Evolutionary conservation across 2,329 filamentous ascomycete genomes (phyloP), one percentile per base, ranked within the genome.

Genomic region (Waltergamsia citrina): DNA sequence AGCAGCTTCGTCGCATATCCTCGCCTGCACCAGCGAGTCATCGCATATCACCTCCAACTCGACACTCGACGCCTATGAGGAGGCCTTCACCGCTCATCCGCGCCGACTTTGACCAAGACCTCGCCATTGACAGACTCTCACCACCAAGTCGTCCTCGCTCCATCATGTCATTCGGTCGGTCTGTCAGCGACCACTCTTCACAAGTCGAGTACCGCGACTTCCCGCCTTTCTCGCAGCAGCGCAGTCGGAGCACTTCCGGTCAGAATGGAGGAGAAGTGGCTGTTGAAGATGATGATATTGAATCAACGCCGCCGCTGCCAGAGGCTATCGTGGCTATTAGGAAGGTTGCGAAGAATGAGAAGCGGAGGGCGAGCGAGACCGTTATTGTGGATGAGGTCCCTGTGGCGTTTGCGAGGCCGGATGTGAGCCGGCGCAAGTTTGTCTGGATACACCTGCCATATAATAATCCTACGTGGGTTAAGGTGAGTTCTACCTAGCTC

Each of bases 391-490:
- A 56, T 10, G 50, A 54, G 12, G 40, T 45, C 7, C 46, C 49
- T 0, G 39, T 47, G 23, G 47, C 51, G 20, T 54, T 60, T 42
- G 36, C 43, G 8, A 56, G 49, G 35, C 57, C 57, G 2, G 46
- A 54, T 25, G 44, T 51, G 3, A 46, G 50, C 23, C 42, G 48
- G 3, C 60, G 66, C 17, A 72, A 67, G 46, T 74, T 74, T 42
- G 63, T 69, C 43, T 76, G 72, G 71, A 62, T 75, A 30, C 71
- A 76, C 48, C 42, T 72, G 14, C 67, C 71, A 0, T 74, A 65
- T 19, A 75, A 69, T 7, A 74, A 75, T 33, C 69, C 71, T 0
- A 60, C 65, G 0, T 76, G 71, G 71, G 71, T 74, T 3, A 71
- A 69, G 56, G 69, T 70, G 45, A 39, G 53, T 12, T 21, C 9